Conservation (phyloP, 208 protist species). For the Crithidia acanthocephali region DNA sequence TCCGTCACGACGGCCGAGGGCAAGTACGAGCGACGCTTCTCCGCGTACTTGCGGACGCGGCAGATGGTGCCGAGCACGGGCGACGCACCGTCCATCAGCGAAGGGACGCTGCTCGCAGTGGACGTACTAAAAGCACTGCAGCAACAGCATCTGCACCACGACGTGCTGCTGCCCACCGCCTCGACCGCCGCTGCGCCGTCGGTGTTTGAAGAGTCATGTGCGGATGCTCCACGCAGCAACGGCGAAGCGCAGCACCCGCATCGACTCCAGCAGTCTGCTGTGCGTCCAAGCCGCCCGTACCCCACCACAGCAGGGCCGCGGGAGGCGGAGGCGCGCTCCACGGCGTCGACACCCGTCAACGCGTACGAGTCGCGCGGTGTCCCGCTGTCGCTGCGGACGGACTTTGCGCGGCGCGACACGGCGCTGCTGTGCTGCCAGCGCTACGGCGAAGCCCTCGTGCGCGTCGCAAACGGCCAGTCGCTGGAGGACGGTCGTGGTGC, state of each 20-base stretch:
- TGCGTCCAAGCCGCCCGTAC: background rate
- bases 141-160: background rate
- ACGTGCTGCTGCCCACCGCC: background rate
- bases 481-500: background rate
- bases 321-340: background rate
- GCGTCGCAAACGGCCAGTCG: slow-evolving; percentile 14
- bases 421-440: slow-evolving; percentile 25
- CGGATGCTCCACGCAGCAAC: background rate
- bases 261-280: background rate
- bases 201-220: background rate
- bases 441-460: slow-evolving; percentile 34
- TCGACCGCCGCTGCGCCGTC: background rate
- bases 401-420: slow-evolving; percentile 30
- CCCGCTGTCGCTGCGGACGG: background rate
- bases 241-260: too few relatives aligned
- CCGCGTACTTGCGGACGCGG: slow-evolving; percentile 20
- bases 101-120: slow-evolving; percentile 21
- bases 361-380: background rate
- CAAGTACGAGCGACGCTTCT: slow-evolving; percentile 2
- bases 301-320: slow-evolving; percentile 36
- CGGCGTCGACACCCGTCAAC: background rate
- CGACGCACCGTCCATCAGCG: slow-evolving; percentile 5
- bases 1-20: background rate
- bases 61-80: slow-evolving; percentile 17
- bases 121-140: slow-evolving; percentile 24